phyloP scores from a whole-genome alignment of 225 moss, liverwort and hornwort genomes.

The Pseudoscleropodium purum region DNA sequence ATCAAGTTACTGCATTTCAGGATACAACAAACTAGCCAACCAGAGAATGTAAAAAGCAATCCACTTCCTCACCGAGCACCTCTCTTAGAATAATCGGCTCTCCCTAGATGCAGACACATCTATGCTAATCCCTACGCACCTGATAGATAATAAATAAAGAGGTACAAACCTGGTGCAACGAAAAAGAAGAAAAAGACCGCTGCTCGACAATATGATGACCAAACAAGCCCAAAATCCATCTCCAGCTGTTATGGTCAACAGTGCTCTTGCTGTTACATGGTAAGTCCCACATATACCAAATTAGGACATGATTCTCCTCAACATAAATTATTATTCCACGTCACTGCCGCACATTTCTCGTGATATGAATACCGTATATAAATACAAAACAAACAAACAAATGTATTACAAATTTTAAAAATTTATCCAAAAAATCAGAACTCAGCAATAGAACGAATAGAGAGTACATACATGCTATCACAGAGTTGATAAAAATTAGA shows the following conservation, averaged over 20 bases:
- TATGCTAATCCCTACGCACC: not conserved
- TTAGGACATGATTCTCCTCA: not conserved
- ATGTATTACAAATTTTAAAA: no score
- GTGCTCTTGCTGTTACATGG: slow-evolving; percentile 35
- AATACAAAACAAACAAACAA: not conserved
- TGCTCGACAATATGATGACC: slow-evolving; percentile 56
- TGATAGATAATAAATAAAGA: not conserved
- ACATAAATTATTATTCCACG: not conserved
- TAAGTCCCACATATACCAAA: slow-evolving; percentile 1
- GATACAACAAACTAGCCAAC: not conserved
- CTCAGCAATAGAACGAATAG: not conserved
- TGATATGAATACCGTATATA: not conserved
- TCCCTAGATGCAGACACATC: not conserved
- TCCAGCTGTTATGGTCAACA: slow-evolving; percentile 80
- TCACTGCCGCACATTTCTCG: not conserved
- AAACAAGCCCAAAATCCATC: slow-evolving; percentile 87
- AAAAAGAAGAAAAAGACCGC: slow-evolving; percentile 81
- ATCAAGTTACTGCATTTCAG: not conserved
- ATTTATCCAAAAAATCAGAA: not conserved
- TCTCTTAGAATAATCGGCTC: not conserved
- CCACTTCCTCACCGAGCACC: not conserved
- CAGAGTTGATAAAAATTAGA: slow-evolving; percentile 58
- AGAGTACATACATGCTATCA: slow-evolving; percentile 60
- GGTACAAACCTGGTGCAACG: slow-evolving; percentile 72
- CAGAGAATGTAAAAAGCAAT: not conserved